Evolutionary conservation across 495 filamentous ascomycete genomes (phyloP), one percentile per base, ranked within the genome.

Genomic region (Penicillium soppii): DNA sequence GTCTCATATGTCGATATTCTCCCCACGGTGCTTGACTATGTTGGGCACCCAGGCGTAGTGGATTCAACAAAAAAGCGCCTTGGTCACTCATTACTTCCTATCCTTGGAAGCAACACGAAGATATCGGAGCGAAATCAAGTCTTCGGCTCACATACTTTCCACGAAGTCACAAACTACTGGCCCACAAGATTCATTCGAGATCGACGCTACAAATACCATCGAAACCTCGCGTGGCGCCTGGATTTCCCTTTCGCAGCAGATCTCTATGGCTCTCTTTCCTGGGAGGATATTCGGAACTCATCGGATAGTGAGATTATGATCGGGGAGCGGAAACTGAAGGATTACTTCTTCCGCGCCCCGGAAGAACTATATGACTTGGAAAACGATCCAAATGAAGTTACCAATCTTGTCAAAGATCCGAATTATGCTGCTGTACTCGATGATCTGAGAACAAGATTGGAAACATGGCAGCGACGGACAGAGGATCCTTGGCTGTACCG

Each of bases 231-330:
- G 2, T 75, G 66, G 63, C 43, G 64, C 9, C 64, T 78, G 2
- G 72, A 76, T 43, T 78, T 78, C 51, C 74, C 74, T 16, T 74
- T 76, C 26, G 64, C 73, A 0, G 63, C 68, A n/a, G 74, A 76
- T 54, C 62, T 76, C 12, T 76, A 76, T 40, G 70, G 60, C 8
- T 71, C 65, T 6, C 37, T 74, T 7, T 58, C 72, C 0, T 78
- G 63, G 59, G 74, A 78, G 43, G 74, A 65, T 12, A 69, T 74
- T 26, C 66, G 74, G 0, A 74, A 76, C 40, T 42, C 54, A 0
- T 50, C 60, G 15, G 39, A 10, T 5, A 59, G 50, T 2, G 53
- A 59, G 8, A 62, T 65, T 22, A 72, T 62, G 61, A 68, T 77
- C 36, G 73, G 73, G 2, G 37, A 48, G n/a, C 59, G 73, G 2